Evolutionary conservation across 2,329 filamentous ascomycete genomes (phyloP).

Genomic region (Spiromastix sp.): DNA sequence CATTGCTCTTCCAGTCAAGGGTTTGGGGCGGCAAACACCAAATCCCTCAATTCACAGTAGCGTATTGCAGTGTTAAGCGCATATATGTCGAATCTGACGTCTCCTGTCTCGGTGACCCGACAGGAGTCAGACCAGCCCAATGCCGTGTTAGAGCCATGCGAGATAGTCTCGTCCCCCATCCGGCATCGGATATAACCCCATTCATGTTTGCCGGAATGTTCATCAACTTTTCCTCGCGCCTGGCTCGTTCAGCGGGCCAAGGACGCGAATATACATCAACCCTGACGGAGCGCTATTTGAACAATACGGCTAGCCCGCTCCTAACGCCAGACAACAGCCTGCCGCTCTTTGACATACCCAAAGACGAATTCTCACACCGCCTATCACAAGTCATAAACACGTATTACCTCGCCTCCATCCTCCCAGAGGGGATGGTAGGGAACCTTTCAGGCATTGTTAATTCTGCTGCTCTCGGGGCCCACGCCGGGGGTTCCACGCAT

Average conservation of each 20-base stretch:
- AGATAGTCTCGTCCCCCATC: slow-evolving; percentile 3
- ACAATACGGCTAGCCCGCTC: slow-evolving; percentile 8
- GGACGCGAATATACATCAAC: background rate
- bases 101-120: slow-evolving; percentile 3
- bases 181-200: slow-evolving; percentile 7
- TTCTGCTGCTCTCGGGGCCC: background rate
- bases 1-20: slow-evolving; percentile 5
- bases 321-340: background rate
- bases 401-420: slow-evolving; percentile 7
- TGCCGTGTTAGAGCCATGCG: slow-evolving; percentile 7
- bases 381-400: slow-evolving; percentile 7
- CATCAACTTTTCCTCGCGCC: background rate
- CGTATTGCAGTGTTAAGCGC: slow-evolving; percentile 6
- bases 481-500: slow-evolving; percentile 1
- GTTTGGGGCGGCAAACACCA: background rate
- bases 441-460: background rate
- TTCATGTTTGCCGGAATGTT: slow-evolving; percentile 1
- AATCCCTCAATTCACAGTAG: background rate
- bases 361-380: slow-evolving; percentile 3
- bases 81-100: slow-evolving; percentile 8
- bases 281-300: slow-evolving; percentile 2
- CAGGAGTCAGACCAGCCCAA: background rate
- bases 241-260: background rate
- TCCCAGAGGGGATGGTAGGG: slow-evolving; percentile 5
- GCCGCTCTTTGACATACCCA: background rate